Percentiles rank a stretch among this genome's conserved stretches.
These are phyloP conservation scores for Styphnolobium japonicum DNA, from an alignment of 306 rosid species.

Conservation along the genomic window DNA sequence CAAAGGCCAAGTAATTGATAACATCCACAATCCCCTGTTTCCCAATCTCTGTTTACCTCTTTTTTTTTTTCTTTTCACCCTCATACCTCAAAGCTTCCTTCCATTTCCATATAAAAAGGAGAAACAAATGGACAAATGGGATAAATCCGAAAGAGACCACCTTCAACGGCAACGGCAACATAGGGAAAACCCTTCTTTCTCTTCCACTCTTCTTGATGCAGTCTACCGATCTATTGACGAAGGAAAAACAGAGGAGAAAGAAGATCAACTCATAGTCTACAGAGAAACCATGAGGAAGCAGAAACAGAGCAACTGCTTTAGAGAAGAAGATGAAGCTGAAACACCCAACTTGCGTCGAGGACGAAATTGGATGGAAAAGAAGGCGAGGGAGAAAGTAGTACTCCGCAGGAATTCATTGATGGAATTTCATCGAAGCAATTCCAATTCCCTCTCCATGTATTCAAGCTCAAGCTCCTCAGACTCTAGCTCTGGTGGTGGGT, in stretches of 20 bases:
- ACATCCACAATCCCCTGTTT: constrained; percentile 44
- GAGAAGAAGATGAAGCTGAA: constrained; percentile 37
- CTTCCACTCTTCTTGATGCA: constrained; percentile 82
- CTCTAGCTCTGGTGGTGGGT: constrained; percentile 71
- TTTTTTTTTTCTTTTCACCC: background rate
- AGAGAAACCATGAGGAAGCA: constrained; percentile 56
- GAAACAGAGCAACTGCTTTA: constrained; percentile 26
- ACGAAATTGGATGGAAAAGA: constrained; percentile 65
- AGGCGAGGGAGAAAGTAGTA: constrained; percentile 34
- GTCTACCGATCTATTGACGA: constrained; percentile 91
- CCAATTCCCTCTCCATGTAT: constrained; percentile 43
- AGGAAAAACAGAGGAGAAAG: constrained; percentile 27
- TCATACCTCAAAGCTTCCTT: too few species aligned
- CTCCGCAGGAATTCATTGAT: constrained; percentile 54
- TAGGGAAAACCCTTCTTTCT: constrained; percentile 86
- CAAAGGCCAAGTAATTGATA: constrained; percentile 49
- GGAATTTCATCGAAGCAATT: constrained; percentile 55
- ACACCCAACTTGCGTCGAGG: constrained; percentile 42
- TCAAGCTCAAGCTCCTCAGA: constrained; percentile 88
- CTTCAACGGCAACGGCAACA: constrained; percentile 40
- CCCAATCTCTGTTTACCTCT: background rate
- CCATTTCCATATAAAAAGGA: constrained; percentile 14
- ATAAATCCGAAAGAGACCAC: too few species aligned
- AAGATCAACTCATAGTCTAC: constrained; percentile 44
- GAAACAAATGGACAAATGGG: constrained; percentile 66